Evolutionary conservation across 2,329 filamentous ascomycete species (phyloP).

Genomic region (Canariomyces notabilis): DNA sequence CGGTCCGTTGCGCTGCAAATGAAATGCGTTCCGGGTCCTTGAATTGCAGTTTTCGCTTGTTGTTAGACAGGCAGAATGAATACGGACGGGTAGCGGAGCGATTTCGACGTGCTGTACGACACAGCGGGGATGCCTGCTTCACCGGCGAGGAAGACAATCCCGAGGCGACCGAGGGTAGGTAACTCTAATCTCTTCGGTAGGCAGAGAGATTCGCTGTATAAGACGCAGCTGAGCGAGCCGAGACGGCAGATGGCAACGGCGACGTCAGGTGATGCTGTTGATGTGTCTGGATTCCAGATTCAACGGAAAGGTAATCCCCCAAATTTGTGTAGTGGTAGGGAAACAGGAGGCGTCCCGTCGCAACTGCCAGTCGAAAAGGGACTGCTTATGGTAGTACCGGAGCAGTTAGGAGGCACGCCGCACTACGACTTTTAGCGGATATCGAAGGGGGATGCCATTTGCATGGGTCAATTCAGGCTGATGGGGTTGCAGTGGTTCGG

Average conservation of each 20-base stretch:
- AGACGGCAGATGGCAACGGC: neutral
- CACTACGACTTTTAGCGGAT: too few relatives aligned
- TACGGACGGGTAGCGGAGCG: slow-evolving; percentile 6
- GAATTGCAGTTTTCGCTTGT: neutral
- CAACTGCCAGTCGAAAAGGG: too few relatives aligned
- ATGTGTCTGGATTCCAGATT: neutral
- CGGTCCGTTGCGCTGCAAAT: neutral
- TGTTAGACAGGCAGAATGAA: slow-evolving; percentile 4
- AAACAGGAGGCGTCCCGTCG: too few relatives aligned
- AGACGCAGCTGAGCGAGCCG: neutral
- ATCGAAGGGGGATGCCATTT: slow-evolving; percentile 1
- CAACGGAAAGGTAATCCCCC: neutral
- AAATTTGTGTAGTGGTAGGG: neutral
- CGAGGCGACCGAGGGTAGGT: neutral
- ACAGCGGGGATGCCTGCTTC: neutral
- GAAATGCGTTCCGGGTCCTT: neutral
- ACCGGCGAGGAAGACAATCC: neutral
- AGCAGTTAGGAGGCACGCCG: too few relatives aligned
- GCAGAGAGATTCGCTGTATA: neutral
- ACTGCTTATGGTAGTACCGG: too few relatives aligned
- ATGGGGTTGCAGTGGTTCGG: slow-evolving; percentile 3
- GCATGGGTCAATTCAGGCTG: slow-evolving; percentile 20
- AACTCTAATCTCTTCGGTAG: neutral
- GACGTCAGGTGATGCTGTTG: neutral
- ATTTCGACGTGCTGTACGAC: slow-evolving; percentile 5